phyloP scores from a whole-genome alignment of 1,139 yeast species.

The Maudiozyma humilis region DNA sequence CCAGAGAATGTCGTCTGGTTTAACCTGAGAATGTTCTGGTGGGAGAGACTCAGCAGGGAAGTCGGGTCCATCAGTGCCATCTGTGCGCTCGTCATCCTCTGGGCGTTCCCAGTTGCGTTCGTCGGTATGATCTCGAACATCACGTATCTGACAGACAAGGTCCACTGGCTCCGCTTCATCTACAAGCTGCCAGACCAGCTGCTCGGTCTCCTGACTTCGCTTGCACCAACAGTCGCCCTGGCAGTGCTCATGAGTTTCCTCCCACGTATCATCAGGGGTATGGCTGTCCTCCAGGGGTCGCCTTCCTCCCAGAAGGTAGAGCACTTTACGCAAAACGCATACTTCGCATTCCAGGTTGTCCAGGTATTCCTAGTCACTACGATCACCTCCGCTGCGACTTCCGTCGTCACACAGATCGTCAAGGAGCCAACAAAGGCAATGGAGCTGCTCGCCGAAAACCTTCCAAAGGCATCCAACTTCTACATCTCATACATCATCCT shows the following conservation, averaged over 20 bases:
- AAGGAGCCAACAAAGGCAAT: conserved; percentile 61
- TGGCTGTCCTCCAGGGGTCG: conserved; percentile 63
- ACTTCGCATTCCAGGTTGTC: conserved; percentile 62
- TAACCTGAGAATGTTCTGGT: conserved; percentile 76
- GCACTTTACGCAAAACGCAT: conserved; percentile 64
- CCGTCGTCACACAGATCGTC: conserved; percentile 62
- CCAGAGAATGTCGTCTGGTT: conserved; percentile 84
- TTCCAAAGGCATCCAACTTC: conserved; percentile 88
- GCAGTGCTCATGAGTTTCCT: conserved; percentile 74
- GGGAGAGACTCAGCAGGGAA: conserved; percentile 62
- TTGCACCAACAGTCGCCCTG: conserved; percentile 76
- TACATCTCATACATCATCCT: conserved; percentile 61
- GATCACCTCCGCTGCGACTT: conserved; percentile 62
- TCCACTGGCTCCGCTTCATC: conserved; percentile 65
- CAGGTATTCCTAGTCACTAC: conserved; percentile 67
- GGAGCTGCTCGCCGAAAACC: conserved; percentile 56
- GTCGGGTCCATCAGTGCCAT: conserved; percentile 54
- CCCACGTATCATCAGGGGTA: conserved; percentile 58
- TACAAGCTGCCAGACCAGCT: conserved; percentile 56
- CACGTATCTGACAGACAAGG: conserved; percentile 55
- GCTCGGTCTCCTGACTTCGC: conserved; percentile 76
- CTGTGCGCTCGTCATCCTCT: conserved; percentile 60
- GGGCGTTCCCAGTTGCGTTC: conserved; percentile 94
- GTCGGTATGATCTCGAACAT: conserved; percentile 90
- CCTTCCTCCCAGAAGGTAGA: conserved; percentile 60